Evolutionary conservation across 345 rosid species (phyloP), one percentile per base, ranked within the genome.

Genomic region (Acer yangbiense): DNA sequence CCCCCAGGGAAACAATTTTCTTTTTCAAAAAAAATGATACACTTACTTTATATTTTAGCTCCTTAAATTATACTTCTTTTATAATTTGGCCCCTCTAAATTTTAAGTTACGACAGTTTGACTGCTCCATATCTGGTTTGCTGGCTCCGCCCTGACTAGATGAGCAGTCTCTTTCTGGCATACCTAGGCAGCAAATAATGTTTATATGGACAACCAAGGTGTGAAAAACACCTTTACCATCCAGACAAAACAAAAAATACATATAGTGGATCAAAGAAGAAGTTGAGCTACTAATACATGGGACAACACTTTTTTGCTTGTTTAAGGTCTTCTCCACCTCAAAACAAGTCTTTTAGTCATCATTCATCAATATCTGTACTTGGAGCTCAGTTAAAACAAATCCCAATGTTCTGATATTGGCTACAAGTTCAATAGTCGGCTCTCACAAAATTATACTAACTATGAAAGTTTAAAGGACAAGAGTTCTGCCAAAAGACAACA

Each of bases 261-360:
- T n/a, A 39, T 23, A 58, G 39, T 7, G 16, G 20, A 7, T 25
- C 20, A 18, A 4, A 6, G 69, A 25, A 25, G 27, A 54, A 32
- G 21, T 71, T 74, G 58, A 25, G 3, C 17, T 4, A 43, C 20
- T 61, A 44, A 18, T 11, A n/a, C 35, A 63, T 5, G 18, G 44
- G 12, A 17, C 27, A 64, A 46, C 2, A 25, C 11, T 57, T 57
- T 21, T 57, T 23, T 55, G 21, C 60, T 70, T 9, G 23, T 20
- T 50, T 61, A 41, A 43, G 44, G 77, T 64, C 69, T 64, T 50
- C 35, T 62, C 12, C 27, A 43, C 55, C 46, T 66, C 65, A 12
- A 7, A 55, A 35, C 21, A 35, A 7, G 66, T 65, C 8, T 35
- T 32, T 14, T 1, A 32, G 54, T 14, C 21, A 54, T 48, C 50